A percentile compares a stretch with the other conserved stretches of the same genome.
These are phyloP conservation scores for Sechiopsis laciniata DNA, from an alignment of 306 rosid species.

Conservation along the genomic window DNA sequence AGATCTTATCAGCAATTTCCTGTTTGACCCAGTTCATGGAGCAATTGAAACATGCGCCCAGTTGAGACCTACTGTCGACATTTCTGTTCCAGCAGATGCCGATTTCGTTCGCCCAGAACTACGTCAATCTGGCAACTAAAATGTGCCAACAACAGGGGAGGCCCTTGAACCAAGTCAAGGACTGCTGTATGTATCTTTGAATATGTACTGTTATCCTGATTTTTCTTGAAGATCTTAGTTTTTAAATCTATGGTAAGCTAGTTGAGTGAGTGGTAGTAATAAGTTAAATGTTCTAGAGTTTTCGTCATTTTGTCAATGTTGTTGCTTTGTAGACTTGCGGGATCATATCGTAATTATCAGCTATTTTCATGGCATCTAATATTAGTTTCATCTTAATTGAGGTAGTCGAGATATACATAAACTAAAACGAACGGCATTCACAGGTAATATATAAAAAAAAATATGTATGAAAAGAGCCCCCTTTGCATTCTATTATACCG, in stretches of 20 bases:
- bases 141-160: neutral
- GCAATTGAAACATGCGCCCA: constrained; percentile 85
- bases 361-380: neutral
- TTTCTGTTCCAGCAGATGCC: constrained; percentile 80
- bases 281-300: neutral
- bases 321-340: neutral
- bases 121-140: constrained; percentile 57
- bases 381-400: neutral
- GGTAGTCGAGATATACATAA: too few relatives aligned
- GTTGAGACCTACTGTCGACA: constrained; percentile 89
- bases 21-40: constrained; percentile 85
- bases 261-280: constrained; percentile 6
- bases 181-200: constrained; percentile 12
- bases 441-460: too few relatives aligned
- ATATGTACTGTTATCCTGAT: constrained; percentile 30
- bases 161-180: neutral
- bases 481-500: too few relatives aligned
- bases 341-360: neutral
- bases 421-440: too few relatives aligned
- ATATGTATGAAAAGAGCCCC: too few relatives aligned
- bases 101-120: constrained; percentile 95
- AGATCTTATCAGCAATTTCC: constrained; percentile 87
- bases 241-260: neutral
- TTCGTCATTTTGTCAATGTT: neutral
- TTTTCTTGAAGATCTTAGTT: neutral